Base-by-base conservation (phyloP, 345 rosid species). In the Rhizophora mangle region DNA sequence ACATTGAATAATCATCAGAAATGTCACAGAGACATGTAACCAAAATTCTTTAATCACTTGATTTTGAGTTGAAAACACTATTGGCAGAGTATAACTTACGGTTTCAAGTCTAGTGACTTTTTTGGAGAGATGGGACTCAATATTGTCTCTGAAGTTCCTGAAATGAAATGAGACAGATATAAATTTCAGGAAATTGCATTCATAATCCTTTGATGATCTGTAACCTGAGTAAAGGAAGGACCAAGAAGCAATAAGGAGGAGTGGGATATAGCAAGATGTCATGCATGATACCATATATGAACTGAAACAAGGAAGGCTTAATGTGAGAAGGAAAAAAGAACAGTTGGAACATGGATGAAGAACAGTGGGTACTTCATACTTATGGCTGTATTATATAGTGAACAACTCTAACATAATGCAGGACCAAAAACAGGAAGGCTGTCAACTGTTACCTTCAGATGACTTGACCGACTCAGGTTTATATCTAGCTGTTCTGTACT, bases 401-500 rank as follows among this genome's bases (percentile, higher is more conserved):
- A 36, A 58, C 26, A 54, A 62, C n/a, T n/a, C n/a, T 56, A 22
- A 32, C 15, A 47, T 31, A 55, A 63, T 54, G 68, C 11, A 26
- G 26, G 59, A 62, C 60, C 21, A 64, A 56, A 46, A 64, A 32
- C 13, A 63, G 54, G 56, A 52, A 76, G 62, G 51, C n/a, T 64
- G 65, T 36, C n/a, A 10, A 68, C 69, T 70, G 63, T 69, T 76
- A 82, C 84, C 86, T 83, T 84, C 86, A 58, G 90, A 75, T 51
- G 88, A 69, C 74, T 43, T 15, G 18, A 43, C 49, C 49, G 0
- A 43, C 19, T 88, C 97, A 0, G 97, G 97, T 77, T 84, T 89
- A 77, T 83, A 83, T 75, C 91, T 88, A n/a, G 98, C 95, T 3
- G 93, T 88, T 81, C 98, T 87, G 70, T 94, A 94, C 81, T 94